Evolutionary conservation across 768 basidiomycete genomes (phyloP).

Genomic region (Tephrocybe sp.): DNA sequence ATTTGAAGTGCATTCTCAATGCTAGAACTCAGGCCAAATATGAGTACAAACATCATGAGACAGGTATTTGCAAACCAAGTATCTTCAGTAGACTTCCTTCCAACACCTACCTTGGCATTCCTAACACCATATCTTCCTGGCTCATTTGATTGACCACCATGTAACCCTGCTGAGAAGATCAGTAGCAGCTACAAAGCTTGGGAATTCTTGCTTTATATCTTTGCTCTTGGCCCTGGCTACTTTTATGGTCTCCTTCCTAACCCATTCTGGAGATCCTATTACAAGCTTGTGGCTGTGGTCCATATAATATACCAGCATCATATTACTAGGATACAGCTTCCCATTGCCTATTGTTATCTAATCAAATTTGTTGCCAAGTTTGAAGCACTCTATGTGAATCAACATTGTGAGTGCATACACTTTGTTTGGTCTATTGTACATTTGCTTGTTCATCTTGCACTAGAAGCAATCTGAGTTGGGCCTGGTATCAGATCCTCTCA

Average conservation of each 20-base stretch:
- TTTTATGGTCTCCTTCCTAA: conserved; percentile 11
- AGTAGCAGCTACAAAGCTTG: conserved; percentile 8
- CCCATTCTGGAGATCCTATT: conserved; percentile 8
- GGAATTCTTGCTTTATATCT: conserved; percentile 25
- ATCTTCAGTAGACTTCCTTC: conserved; percentile 29
- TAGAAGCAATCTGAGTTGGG: conserved; percentile 3
- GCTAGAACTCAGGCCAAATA: conserved; percentile 19
- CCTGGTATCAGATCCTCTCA: conserved; percentile 13
- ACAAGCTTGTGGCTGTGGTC: conserved; percentile 10
- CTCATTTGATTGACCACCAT: conserved; percentile 29
- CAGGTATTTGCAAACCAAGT: conserved; percentile 37
- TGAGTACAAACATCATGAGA: conserved; percentile 17
- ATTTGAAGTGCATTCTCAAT: conserved; percentile 14
- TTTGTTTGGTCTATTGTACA: conserved; percentile 33
- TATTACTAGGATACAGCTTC: conserved; percentile 2
- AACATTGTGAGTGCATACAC: conserved; percentile 26
- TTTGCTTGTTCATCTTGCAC: conserved; percentile 12
- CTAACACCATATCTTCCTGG: conserved; percentile 30
- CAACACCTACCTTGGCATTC: conserved; percentile 23
- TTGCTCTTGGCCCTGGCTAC: conserved; percentile 19
- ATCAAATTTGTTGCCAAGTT: conserved; percentile 31
- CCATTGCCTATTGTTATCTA: conserved; percentile 14
- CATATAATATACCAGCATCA: conserved; percentile 10
- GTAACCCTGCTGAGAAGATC: conserved; percentile 41
- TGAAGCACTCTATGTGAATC: conserved; percentile 33